phyloP scores from a whole-genome alignment of 257 asterid species.

The Parsonsia alboflavescens region DNA sequence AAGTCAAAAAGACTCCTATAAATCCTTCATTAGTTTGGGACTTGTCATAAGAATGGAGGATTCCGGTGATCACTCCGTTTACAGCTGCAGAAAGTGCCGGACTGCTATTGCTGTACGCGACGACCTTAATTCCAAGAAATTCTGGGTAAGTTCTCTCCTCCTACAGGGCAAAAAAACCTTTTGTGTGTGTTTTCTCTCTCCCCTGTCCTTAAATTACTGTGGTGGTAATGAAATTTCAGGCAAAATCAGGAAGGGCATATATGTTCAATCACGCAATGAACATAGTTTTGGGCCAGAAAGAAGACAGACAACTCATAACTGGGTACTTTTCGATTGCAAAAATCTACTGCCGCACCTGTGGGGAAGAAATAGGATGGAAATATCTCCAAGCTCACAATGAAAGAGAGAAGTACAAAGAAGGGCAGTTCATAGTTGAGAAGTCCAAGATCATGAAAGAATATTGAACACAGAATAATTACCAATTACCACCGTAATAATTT shows the following conservation, averaged over 20 bases:
- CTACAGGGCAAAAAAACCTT: not conserved
- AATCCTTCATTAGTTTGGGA: too few relatives aligned
- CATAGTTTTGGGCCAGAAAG: conserved; percentile 28
- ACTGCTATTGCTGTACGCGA: conserved; percentile 40
- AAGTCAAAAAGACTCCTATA: too few relatives aligned
- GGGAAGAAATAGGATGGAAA: conserved; percentile 30
- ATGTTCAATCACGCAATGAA: conserved; percentile 33
- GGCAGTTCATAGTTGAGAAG: conserved; percentile 26
- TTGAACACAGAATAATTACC: conserved; percentile 1
- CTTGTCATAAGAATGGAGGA: conserved; percentile 22
- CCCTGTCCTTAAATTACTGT: not conserved
- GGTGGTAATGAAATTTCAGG: conserved; percentile 11
- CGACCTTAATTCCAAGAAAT: conserved; percentile 44
- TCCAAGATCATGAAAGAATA: conserved; percentile 32
- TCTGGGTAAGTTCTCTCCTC: conserved; percentile 24
- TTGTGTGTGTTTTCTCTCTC: too few relatives aligned
- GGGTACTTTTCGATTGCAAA: conserved; percentile 23
- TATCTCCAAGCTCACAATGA: conserved; percentile 30
- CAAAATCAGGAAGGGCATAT: conserved; percentile 27
- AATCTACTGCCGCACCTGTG: conserved; percentile 24
- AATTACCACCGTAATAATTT: too few relatives aligned
- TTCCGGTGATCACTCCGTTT: conserved; percentile 29
- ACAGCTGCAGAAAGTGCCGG: conserved; percentile 51
- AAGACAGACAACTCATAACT: conserved; percentile 21
- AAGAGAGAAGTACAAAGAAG: conserved; percentile 28